A percentile compares a stretch with the other conserved stretches of the same genome.
Evolutionary conservation across 2,329 filamentous ascomycete species (phyloP).

Genomic region (Thielaviopsis populi): DNA sequence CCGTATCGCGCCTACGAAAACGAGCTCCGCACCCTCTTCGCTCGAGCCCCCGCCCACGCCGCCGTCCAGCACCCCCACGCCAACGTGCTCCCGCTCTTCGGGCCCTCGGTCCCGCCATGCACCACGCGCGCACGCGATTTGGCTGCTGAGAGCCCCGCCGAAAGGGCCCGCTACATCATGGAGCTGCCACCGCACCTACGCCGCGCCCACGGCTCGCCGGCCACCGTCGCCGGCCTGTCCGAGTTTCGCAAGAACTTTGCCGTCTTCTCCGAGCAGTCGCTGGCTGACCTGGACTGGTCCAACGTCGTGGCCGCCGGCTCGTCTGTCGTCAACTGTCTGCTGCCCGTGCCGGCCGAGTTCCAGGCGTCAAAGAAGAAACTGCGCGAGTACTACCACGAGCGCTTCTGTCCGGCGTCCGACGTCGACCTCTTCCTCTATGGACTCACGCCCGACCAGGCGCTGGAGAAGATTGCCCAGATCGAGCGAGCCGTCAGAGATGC

Average conservation of each 20-base stretch:
- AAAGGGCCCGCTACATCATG: constrained; percentile 57
- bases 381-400: constrained; percentile 66
- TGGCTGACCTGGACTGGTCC: constrained; percentile 63
- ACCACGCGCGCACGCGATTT: constrained; percentile 48
- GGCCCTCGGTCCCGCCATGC: constrained; percentile 38
- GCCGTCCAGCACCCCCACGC: constrained; percentile 40
- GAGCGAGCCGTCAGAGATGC: constrained; percentile 61
- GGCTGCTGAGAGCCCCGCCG: constrained; percentile 39
- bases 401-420: constrained; percentile 68
- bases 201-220: constrained; percentile 45
- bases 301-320: constrained; percentile 73
- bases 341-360: constrained; percentile 52
- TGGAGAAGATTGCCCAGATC: constrained; percentile 74
- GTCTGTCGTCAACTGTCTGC: constrained; percentile 61
- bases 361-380: constrained; percentile 46
- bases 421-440: constrained; percentile 79
- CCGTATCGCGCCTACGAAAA: constrained; percentile 56
- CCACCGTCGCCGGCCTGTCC: constrained; percentile 49
- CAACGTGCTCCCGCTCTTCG: constrained; percentile 54
- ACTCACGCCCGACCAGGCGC: constrained; percentile 57
- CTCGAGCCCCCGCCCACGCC: constrained; percentile 49
- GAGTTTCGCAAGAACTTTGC: constrained; percentile 69
- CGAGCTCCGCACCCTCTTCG: constrained; percentile 50
- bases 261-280: constrained; percentile 64
- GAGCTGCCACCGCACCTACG: constrained; percentile 46